Conservation (phyloP, 148 eudicot species). For the Limonium bicolor region DNA sequence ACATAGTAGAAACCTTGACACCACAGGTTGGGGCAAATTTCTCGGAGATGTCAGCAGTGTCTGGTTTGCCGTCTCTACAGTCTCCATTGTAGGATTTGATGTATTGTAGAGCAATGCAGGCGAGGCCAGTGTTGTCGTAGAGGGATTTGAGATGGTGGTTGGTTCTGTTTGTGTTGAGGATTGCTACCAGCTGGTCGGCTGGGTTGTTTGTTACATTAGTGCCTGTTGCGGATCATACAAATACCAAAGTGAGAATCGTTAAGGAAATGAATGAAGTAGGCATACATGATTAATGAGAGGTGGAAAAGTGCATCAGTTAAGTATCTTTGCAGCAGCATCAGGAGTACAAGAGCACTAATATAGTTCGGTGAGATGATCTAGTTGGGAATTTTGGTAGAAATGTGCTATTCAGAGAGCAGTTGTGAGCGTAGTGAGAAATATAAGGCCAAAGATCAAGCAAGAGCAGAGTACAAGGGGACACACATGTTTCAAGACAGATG, state of each 20-base stretch:
- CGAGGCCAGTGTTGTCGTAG: conserved; percentile 65
- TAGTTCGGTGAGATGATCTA: too few relatives aligned
- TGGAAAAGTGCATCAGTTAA: background rate
- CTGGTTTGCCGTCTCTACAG: conserved; percentile 60
- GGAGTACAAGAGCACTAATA: too few relatives aligned
- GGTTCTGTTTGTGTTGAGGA: conserved; percentile 57
- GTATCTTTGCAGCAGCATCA: background rate
- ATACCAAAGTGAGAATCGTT: background rate
- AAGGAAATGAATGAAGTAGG: background rate
- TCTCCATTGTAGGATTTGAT: conserved; percentile 76
- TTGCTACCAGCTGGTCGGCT: conserved; percentile 67
- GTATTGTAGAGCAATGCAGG: conserved; percentile 86
- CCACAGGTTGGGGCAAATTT: conserved; percentile 79
- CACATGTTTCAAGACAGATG: too few relatives aligned
- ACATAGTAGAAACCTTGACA: conserved; percentile 34
- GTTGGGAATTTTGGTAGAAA: too few relatives aligned
- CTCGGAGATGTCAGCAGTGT: conserved; percentile 51
- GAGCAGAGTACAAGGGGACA: too few relatives aligned
- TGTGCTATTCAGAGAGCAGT: too few relatives aligned
- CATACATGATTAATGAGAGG: background rate
- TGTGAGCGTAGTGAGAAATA: too few relatives aligned
- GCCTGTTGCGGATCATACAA: conserved; percentile 20
- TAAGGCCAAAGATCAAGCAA: too few relatives aligned
- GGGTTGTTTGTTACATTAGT: conserved; percentile 79
- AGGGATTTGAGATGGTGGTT: conserved; percentile 43